Percentiles rank a stretch among this genome's conserved stretches.
Conservation (phyloP, 306 rosid species). For the Rubus parviflorus region DNA sequence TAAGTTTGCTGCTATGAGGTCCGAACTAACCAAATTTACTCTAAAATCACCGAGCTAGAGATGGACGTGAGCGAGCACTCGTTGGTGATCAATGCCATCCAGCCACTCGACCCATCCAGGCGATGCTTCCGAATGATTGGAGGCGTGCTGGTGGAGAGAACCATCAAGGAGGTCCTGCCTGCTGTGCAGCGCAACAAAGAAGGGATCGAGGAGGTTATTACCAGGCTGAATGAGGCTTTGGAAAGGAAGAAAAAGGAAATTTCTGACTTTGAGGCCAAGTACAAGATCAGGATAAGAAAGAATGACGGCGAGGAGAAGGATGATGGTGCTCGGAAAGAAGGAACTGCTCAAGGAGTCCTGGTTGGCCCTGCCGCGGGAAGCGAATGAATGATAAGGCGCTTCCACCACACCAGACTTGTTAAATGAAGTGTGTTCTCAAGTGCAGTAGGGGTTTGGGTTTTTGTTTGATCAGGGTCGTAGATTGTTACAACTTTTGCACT, state of each 20-base stretch:
- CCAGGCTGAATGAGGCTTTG: slow-evolving; percentile 77
- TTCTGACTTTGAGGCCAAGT: slow-evolving; percentile 78
- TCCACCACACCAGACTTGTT: slow-evolving; percentile 3
- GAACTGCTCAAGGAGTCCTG: slow-evolving; percentile 91
- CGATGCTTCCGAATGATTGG: slow-evolving; percentile 96
- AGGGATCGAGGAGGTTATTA: slow-evolving; percentile 84
- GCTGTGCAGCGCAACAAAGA: slow-evolving; percentile 93
- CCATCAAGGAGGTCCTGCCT: slow-evolving; percentile 88
- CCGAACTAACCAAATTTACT: slow-evolving; percentile 89
- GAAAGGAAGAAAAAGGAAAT: slow-evolving; percentile 94
- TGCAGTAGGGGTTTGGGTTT: slow-evolving; percentile 1
- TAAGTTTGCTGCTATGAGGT: slow-evolving; percentile 74
- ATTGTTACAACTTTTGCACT: slow-evolving; percentile 14
- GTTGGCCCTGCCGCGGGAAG: slow-evolving; percentile 84
- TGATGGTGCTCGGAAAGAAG: slow-evolving; percentile 74
- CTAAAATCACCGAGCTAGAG: slow-evolving; percentile 92
- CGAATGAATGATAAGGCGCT: slow-evolving; percentile 32
- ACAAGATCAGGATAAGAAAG: slow-evolving; percentile 83
- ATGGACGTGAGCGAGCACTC: slow-evolving; percentile 94
- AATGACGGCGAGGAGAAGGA: slow-evolving; percentile 64
- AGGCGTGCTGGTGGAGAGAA: slow-evolving; percentile 98
- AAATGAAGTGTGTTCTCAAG: not conserved
- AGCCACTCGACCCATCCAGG: slow-evolving; percentile 85
- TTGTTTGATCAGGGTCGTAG: slow-evolving; percentile 22
- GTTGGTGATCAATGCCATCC: slow-evolving; percentile 78